Percentiles rank a stretch among this genome's conserved stretches.
phyloP scores from a whole-genome alignment of 2,329 filamentous ascomycete species.

The Penicillium sp. region DNA sequence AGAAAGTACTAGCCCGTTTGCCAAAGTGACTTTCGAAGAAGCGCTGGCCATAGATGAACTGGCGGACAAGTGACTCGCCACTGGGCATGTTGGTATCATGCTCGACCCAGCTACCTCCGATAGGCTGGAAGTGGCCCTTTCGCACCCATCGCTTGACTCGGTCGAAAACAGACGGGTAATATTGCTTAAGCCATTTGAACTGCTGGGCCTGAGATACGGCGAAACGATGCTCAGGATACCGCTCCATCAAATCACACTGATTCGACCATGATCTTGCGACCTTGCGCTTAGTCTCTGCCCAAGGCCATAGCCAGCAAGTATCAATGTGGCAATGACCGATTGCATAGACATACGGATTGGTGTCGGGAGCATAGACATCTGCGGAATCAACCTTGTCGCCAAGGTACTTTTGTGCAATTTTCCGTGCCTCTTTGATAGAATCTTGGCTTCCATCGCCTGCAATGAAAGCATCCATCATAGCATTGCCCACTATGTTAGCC shows the following conservation, averaged over 20 bases:
- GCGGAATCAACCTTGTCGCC: conserved; percentile 81
- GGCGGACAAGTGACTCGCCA: conserved; percentile 89
- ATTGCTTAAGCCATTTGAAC: conserved; percentile 93
- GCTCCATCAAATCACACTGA: conserved; percentile 93
- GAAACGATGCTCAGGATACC: conserved; percentile 93
- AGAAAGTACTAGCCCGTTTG: conserved; percentile 86
- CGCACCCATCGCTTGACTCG: conserved; percentile 91
- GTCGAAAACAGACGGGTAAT: conserved; percentile 87
- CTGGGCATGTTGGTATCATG: conserved; percentile 98
- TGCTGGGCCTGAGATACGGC: conserved; percentile 94
- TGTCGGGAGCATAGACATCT: conserved; percentile 79
- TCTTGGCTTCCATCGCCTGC: conserved; percentile 73
- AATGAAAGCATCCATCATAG: conserved; percentile 89
- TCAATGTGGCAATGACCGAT: conserved; percentile 99
- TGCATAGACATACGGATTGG: conserved; percentile 78
- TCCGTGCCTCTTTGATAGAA: conserved; percentile 77
- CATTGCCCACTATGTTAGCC: conserved; percentile 80
- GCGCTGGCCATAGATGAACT: conserved; percentile 93
- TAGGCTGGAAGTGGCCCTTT: conserved; percentile 88
- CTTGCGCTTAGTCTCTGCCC: conserved; percentile 96
- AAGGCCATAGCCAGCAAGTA: conserved; percentile 98
- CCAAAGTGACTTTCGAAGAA: conserved; percentile 96
- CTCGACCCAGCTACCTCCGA: conserved; percentile 98
- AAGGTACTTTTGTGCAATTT: conserved; percentile 82
- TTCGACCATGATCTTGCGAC: conserved; percentile 95